Evolutionary conservation across 164 flowering plant species (phyloP).

Genomic region (Chimonanthus salicifolius): DNA sequence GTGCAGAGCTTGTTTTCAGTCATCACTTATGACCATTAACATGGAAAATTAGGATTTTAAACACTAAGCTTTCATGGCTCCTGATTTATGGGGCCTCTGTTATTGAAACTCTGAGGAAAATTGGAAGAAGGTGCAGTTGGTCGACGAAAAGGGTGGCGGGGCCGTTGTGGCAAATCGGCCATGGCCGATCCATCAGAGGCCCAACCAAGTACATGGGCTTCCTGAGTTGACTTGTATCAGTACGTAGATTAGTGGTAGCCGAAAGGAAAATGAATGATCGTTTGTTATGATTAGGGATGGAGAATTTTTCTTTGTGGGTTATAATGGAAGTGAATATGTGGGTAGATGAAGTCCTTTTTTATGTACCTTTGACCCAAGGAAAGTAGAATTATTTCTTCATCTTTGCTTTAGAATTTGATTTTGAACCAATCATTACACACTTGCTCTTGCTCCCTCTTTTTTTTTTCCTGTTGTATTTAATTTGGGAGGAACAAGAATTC

Average conservation of each 20-base stretch:
- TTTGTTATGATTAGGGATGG: slow-evolving; percentile 29
- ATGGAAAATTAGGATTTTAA: not conserved
- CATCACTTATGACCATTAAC: not conserved
- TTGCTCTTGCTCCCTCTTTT: slow-evolving; percentile 10
- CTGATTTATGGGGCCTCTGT: not conserved
- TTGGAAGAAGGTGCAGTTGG: not conserved
- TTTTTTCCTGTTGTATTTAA: not conserved
- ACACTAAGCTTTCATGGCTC: not conserved
- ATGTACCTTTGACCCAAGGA: slow-evolving; percentile 18
- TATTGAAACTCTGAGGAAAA: not conserved
- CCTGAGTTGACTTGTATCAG: slow-evolving; percentile 6
- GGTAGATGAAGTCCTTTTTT: slow-evolving; percentile 7
- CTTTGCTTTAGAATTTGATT: slow-evolving; percentile 2
- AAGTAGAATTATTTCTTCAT: slow-evolving; percentile 9
- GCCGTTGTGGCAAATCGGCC: too few species aligned
- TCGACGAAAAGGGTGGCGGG: not conserved
- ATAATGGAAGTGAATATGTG: not conserved
- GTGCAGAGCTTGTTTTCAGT: not conserved
- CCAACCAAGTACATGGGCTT: not conserved
- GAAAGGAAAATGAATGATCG: slow-evolving; percentile 28
- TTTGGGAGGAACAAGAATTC: not conserved
- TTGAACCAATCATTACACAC: slow-evolving; percentile 8
- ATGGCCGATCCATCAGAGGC: not conserved
- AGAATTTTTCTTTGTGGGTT: slow-evolving; percentile 15
- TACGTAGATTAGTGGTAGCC: slow-evolving; percentile 35